A percentile compares a stretch with the other conserved stretches of the same genome.
Conservation (phyloP, 495 filamentous ascomycete genomes). For the Tuber magnatum region DNA sequence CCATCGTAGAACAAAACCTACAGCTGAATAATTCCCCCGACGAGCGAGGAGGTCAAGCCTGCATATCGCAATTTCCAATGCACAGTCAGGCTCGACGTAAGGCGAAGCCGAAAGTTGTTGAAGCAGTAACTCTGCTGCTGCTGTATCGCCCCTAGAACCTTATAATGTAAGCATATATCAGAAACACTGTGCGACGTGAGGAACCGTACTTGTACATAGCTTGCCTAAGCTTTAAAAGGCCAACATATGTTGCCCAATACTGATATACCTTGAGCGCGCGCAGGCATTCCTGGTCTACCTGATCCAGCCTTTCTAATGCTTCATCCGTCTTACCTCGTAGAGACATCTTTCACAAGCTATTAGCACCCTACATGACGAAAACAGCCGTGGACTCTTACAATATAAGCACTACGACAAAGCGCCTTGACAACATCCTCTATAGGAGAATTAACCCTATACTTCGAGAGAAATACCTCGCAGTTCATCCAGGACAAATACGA, state of each 20-base stretch:
- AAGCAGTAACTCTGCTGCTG: constrained; percentile 60
- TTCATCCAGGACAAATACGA: constrained; percentile 58
- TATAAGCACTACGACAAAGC: constrained; percentile 52
- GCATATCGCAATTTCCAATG: constrained; percentile 60
- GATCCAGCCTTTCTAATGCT: constrained; percentile 59
- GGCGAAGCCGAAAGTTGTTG: constrained; percentile 53
- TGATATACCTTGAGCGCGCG: constrained; percentile 71
- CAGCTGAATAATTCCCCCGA: constrained; percentile 48
- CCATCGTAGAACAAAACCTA: not conserved
- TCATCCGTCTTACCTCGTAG: constrained; percentile 66
- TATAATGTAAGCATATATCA: constrained; percentile 2
- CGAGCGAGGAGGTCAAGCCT: constrained; percentile 66
- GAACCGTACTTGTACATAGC: constrained; percentile 56
- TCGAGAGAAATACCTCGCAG: constrained; percentile 70
- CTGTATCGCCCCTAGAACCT: constrained; percentile 53
- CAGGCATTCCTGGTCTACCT: constrained; percentile 58
- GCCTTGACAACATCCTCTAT: constrained; percentile 72
- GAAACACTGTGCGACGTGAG: constrained; percentile 6
- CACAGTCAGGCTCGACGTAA: constrained; percentile 58
- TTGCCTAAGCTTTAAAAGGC: constrained; percentile 61
- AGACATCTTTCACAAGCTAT: constrained; percentile 45
- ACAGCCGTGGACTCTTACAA: constrained; percentile 43
- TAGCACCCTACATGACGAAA: constrained; percentile 26
- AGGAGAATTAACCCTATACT: constrained; percentile 56
- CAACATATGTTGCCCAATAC: constrained; percentile 67